Base-by-base conservation (phyloP, 2,329 filamentous ascomycete genomes). In the Colletotrichum tabaci region DNA sequence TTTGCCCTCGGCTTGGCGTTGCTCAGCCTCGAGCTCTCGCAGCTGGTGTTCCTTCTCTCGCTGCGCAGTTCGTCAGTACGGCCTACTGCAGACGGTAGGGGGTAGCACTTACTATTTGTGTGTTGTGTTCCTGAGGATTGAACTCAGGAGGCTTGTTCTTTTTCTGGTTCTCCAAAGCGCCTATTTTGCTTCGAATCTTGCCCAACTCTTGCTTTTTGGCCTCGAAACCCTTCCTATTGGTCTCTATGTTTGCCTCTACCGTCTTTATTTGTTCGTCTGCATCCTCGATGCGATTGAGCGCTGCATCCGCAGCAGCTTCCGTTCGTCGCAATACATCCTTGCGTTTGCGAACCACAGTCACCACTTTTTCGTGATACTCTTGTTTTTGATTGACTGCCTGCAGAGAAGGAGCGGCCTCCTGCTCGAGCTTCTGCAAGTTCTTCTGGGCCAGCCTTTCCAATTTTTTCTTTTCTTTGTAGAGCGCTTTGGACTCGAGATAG, bases 321-420 rank as follows among this genome's bases (percentile, higher is more conserved):
- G 87, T 85, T 50, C 84, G 79, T 21, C 86, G 85, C 40, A 94
- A 79, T 12, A 84, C 83, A 8, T 80, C 82, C 77, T 87, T 88
- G 71, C 91, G 90, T 42, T 85, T 84, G 2, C 82, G 81, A 1
- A 92, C 85, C 6, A 89, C 88, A 8, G 82, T 80, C 46, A 90
- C 82, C 23, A 96, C 84, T 61, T 87, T 82, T 4, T 83, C 77
- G 8, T 84, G 83, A 77, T 98, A 98, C 0, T 83, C 81, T 74
- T 93, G 83, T 79, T 97, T 98, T 4, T 84, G 82, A 66, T 91
- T 90, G 55, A 95, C 89, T 2, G 91, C 91, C 75, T 88, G 82
- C 57, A 97, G 80, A 0, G 91, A 89, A 6, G 96, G 96, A 9
- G 89, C 90, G 21, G 82, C 84, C 35, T 85, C 84, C 2, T 84